A percentile compares a stretch with the other conserved stretches of the same genome.
These are phyloP conservation scores for Cystobasidium slooffiae DNA, from an alignment of 1,284 basidiomycete genomes.

Conservation along the genomic window DNA sequence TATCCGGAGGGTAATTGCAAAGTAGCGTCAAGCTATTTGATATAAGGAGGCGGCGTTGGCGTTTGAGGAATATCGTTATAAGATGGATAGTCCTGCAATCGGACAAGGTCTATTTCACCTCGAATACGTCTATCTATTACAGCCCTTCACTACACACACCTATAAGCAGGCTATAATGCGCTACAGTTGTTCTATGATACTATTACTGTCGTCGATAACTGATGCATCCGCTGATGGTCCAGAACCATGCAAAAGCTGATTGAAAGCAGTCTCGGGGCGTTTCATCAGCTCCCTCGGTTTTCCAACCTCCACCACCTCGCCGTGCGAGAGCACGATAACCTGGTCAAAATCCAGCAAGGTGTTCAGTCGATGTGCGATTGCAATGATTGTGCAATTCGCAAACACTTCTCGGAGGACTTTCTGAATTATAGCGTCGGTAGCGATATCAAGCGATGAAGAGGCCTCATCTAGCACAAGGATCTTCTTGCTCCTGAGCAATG, in stretches of 20 bases:
- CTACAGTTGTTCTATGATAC: neutral
- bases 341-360: slow-evolving; percentile 86
- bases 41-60: too few species aligned
- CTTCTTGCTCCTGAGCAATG: slow-evolving; percentile 71
- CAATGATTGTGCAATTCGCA: slow-evolving; percentile 52
- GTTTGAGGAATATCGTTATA: too few species aligned
- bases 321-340: slow-evolving; percentile 82
- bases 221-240: neutral
- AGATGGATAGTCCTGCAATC: too few species aligned
- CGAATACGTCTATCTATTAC: neutral
- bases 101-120: too few species aligned
- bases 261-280: slow-evolving; percentile 17
- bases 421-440: slow-evolving; percentile 49
- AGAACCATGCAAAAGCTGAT: slow-evolving; percentile 15
- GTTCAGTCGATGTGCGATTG: slow-evolving; percentile 73
- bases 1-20: too few species aligned
- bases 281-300: slow-evolving; percentile 66
- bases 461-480: slow-evolving; percentile 81
- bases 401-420: slow-evolving; percentile 52
- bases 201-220: neutral
- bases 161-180: neutral
- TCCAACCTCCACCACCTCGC: slow-evolving; percentile 75
- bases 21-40: too few species aligned
- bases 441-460: slow-evolving; percentile 49
- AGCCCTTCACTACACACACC: neutral